Evolutionary conservation across 257 asterid genomes (phyloP).

Genomic region (Nyctanthes arbortristis): DNA sequence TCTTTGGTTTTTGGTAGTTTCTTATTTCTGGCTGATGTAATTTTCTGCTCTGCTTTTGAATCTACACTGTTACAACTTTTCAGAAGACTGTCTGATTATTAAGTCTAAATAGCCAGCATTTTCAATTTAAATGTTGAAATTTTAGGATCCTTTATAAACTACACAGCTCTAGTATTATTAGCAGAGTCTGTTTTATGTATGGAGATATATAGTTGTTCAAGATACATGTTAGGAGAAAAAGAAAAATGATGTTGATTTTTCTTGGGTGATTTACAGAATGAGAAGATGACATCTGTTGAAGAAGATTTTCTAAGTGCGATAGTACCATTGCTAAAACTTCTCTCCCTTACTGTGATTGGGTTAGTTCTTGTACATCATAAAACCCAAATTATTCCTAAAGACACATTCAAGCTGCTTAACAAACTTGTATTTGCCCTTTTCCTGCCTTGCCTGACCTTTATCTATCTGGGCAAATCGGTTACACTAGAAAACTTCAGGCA

Average conservation of each 20-base stretch:
- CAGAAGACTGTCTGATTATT: not conserved
- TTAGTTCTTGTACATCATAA: slow-evolving; percentile 32
- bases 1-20: not conserved
- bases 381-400: slow-evolving; percentile 32
- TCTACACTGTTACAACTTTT: not conserved
- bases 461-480: slow-evolving; percentile 40
- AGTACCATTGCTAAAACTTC: slow-evolving; percentile 40
- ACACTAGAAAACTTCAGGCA: slow-evolving; percentile 25
- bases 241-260: not conserved
- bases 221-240: not conserved
- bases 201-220: slow-evolving; percentile 1
- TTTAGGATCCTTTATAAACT: not conserved
- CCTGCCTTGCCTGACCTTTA: slow-evolving; percentile 47
- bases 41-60: too few relatives aligned
- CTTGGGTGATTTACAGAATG: slow-evolving; percentile 12
- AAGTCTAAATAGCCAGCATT: not conserved
- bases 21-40: not conserved
- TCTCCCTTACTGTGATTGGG: slow-evolving; percentile 33
- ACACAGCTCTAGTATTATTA: not conserved
- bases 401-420: slow-evolving; percentile 46
- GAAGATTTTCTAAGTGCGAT: slow-evolving; percentile 31
- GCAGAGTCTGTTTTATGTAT: not conserved
- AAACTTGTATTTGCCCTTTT: slow-evolving; percentile 45
- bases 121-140: not conserved
- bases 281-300: slow-evolving; percentile 22